Conservation (phyloP, 345 rosid species). For the Passiflora organensis region DNA sequence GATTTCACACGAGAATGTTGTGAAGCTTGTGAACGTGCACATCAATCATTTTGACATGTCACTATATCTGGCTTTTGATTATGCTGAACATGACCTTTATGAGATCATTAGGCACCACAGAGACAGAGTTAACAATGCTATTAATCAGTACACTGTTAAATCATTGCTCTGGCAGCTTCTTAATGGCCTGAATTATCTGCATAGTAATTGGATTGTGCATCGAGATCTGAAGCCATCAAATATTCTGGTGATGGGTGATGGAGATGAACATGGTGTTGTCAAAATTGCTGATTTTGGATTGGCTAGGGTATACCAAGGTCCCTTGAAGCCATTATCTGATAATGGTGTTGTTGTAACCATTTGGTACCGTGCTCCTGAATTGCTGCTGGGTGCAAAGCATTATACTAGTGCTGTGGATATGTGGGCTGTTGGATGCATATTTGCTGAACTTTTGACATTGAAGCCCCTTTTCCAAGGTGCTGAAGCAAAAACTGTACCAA, state of each 20-base stretch:
- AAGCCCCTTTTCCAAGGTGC: slow-evolving; percentile 97
- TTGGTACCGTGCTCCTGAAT: slow-evolving; percentile 99
- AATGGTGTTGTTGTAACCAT: slow-evolving; percentile 98
- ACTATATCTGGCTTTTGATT: slow-evolving; percentile 90
- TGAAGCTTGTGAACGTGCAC: slow-evolving; percentile 97
- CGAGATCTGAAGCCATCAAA: slow-evolving; percentile 97
- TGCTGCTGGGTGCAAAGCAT: slow-evolving; percentile 97
- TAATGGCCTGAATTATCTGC: slow-evolving; percentile 93
- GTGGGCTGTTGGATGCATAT: slow-evolving; percentile 99
- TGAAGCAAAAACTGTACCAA: slow-evolving; percentile 75
- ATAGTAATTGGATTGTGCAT: slow-evolving; percentile 98
- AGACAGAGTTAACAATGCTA: slow-evolving; percentile 59
- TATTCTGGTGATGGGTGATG: slow-evolving; percentile 98
- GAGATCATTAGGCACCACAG: slow-evolving; percentile 92
- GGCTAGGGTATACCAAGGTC: slow-evolving; percentile 93
- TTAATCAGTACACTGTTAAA: slow-evolving; percentile 81
- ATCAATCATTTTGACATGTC: slow-evolving; percentile 95
- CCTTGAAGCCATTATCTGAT: slow-evolving; percentile 69
- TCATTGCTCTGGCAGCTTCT: slow-evolving; percentile 98
- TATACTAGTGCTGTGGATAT: slow-evolving; percentile 94
- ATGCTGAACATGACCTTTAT: slow-evolving; percentile 91
- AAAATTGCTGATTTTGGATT: slow-evolving; percentile 98
- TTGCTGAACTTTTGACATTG: slow-evolving; percentile 90
- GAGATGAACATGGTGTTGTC: slow-evolving; percentile 91
- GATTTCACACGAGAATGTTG: slow-evolving; percentile 91